Evolutionary conservation across 2,329 filamentous ascomycete genomes (phyloP), one percentile per base, ranked within the genome.

Genomic region (Ascochyta koolunga): DNA sequence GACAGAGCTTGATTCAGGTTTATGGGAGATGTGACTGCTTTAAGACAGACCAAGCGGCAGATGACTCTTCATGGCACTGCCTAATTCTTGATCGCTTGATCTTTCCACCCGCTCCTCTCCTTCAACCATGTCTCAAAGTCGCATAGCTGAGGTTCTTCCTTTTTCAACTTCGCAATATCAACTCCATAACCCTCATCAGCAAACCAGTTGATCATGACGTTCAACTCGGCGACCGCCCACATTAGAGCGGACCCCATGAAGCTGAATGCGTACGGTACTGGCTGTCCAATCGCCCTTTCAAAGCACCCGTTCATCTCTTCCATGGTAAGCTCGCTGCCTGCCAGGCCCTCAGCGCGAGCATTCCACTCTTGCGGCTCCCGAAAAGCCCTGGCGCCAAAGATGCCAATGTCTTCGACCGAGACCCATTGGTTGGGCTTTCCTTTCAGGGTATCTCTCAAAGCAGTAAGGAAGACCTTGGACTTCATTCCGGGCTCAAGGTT

Each of bases 201-300:
- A 53, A 83, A 83, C 81, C 82, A 84, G n/a, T 71, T 69, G 39
- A 80, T 77, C 80, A 83, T 83, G 9, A 69, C 37, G 7, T 74
- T 76, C 32, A 81, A 29, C 49, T 82, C 80, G 13, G 73, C 74
- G 13, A 80, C 64, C 31, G 69, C 61, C 60, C 68, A 77, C 71
- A 79, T 70, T 16, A 83, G 60, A 15, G 70, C 63, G 4, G 62
- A 69, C 0, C 71, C 74, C 9, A 83, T 54, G 18, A 80, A 65
- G 3, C 69, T 61, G 50, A 76, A 83, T 0, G 76, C 78, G 24
- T 64, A 69, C 0, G 79, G 79, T 15, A 80, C 68, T 3, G 74
- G 67, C 29, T 72, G 65, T 0, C 81, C 82, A 4, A 78, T 79
- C 25, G 73, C 76, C 19, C 76, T 66, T 68, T 80, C 73, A 62